These are phyloP conservation scores for Alternaria sp. DNA, from an alignment of 2,329 filamentous ascomycete species.

Conservation along the genomic window DNA sequence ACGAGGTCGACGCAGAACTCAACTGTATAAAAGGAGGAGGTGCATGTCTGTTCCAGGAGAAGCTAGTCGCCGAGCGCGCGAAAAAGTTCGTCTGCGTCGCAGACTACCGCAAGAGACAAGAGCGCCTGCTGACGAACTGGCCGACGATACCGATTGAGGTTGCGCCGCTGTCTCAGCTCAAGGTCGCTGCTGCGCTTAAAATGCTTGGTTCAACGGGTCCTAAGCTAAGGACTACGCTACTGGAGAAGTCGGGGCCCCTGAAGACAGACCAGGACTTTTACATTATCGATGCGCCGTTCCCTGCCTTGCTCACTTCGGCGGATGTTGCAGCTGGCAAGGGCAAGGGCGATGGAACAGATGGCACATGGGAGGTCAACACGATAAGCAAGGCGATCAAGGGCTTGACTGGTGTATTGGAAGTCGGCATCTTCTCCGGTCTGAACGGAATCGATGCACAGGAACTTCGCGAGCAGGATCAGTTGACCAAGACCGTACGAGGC, in stretches of 20 bases:
- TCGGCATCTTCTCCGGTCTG: conserved; percentile 84
- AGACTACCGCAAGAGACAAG: conserved; percentile 90
- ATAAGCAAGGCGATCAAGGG: conserved; percentile 77
- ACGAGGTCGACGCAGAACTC: conserved; percentile 92
- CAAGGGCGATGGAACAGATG: conserved; percentile 63
- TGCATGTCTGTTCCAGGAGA: conserved; percentile 97
- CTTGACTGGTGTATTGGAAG: conserved; percentile 87
- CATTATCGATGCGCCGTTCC: conserved; percentile 92
- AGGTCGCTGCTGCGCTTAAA: conserved; percentile 75
- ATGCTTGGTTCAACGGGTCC: conserved; percentile 76
- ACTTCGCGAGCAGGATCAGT: conserved; percentile 42
- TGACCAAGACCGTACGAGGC: conserved; percentile 50
- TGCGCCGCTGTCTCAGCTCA: conserved; percentile 79
- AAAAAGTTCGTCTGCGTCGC: conserved; percentile 86
- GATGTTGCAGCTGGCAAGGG: conserved; percentile 56
- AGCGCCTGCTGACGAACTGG: conserved; percentile 77
- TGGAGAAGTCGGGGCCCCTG: conserved; percentile 81
- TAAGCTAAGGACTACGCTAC: conserved; percentile 71
- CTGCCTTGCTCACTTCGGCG: conserved; percentile 68
- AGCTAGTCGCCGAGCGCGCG: conserved; percentile 84
- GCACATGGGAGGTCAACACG: conserved; percentile 79
- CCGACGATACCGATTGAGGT: conserved; percentile 91
- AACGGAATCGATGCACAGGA: conserved; percentile 74
- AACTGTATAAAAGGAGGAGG: conserved; percentile 99
- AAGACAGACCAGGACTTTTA: conserved; percentile 86